Conservation (phyloP, 495 filamentous ascomycete genomes). For the Margaritispora aquatica region DNA sequence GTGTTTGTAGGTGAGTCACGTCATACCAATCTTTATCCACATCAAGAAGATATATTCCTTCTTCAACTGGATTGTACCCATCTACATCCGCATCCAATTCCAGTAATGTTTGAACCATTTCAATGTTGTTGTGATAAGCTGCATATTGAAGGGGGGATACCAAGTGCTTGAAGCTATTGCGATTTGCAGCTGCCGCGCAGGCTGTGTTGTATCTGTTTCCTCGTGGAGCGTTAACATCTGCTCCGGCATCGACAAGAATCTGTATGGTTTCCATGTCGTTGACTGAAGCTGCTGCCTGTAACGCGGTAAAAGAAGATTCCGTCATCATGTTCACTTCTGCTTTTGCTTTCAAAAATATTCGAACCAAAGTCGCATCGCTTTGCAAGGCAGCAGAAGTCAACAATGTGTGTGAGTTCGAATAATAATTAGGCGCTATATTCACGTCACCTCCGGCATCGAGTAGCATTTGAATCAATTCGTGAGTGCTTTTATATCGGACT, state of each 20-base stretch:
- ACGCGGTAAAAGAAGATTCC: neutral
- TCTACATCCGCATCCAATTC: conserved; percentile 7
- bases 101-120: conserved; percentile 7
- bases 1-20: neutral
- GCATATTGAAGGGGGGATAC: conserved; percentile 7
- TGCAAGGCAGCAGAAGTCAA: neutral
- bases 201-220: conserved; percentile 10
- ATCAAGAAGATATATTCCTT: neutral
- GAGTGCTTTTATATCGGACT: conserved; percentile 8
- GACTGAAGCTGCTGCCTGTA: conserved; percentile 4
- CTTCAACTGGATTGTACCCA: neutral
- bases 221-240: conserved; percentile 18
- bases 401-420: neutral
- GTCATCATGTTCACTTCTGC: conserved; percentile 6
- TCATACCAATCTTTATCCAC: conserved; percentile 2
- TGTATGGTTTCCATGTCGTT: conserved; percentile 11
- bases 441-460: conserved; percentile 14
- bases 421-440: conserved; percentile 7
- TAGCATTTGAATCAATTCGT: conserved; percentile 13
- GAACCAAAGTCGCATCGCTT: conserved; percentile 1
- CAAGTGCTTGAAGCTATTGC: neutral
- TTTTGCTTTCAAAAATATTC: conserved; percentile 10
- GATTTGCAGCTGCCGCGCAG: neutral
- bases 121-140: conserved; percentile 3
- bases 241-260: conserved; percentile 19